Conservation (phyloP, 208 protist genomes). For the Crithidia expoeki region DNA sequence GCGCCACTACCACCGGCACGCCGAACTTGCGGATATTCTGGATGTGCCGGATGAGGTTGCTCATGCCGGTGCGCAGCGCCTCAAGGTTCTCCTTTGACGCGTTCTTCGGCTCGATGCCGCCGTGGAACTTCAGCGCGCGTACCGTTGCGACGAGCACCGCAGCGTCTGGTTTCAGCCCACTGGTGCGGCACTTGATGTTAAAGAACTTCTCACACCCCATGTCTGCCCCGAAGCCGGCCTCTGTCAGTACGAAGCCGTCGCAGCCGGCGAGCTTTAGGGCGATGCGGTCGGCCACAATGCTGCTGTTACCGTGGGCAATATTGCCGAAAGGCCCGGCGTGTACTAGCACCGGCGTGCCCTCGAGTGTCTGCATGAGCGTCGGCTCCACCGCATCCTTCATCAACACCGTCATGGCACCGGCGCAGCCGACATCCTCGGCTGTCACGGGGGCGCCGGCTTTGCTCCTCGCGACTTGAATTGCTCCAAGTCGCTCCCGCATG, state of each 20-base stretch:
- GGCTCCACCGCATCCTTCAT: constrained; percentile 97
- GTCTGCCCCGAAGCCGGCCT: constrained; percentile 95
- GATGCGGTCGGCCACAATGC: constrained; percentile 96
- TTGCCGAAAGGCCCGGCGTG: constrained; percentile 99
- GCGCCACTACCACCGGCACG: constrained; percentile 95
- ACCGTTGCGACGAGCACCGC: constrained; percentile 96
- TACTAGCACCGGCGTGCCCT: constrained; percentile 96
- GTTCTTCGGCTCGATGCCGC: constrained; percentile 81
- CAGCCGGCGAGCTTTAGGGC: constrained; percentile 95
- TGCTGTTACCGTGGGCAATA: constrained; percentile 98
- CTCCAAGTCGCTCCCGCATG: constrained; percentile 92
- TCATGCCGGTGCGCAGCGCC: constrained; percentile 82
- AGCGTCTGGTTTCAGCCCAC: constrained; percentile 92
- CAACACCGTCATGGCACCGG: constrained; percentile 94
- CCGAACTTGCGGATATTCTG: constrained; percentile 95
- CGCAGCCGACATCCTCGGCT: constrained; percentile 91
- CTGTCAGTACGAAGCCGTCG: constrained; percentile 97
- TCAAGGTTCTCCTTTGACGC: constrained; percentile 87
- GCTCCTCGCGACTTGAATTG: constrained; percentile 87
- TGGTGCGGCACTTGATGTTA: constrained; percentile 98
- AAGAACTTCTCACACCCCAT: constrained; percentile 99
- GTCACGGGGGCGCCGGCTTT: constrained; percentile 82
- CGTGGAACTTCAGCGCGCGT: constrained; percentile 98
- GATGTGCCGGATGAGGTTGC: constrained; percentile 95
- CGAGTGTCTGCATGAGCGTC: constrained; percentile 98